phyloP scores from a whole-genome alignment of 208 protist species.

The Novymonas esmeraldas region DNA sequence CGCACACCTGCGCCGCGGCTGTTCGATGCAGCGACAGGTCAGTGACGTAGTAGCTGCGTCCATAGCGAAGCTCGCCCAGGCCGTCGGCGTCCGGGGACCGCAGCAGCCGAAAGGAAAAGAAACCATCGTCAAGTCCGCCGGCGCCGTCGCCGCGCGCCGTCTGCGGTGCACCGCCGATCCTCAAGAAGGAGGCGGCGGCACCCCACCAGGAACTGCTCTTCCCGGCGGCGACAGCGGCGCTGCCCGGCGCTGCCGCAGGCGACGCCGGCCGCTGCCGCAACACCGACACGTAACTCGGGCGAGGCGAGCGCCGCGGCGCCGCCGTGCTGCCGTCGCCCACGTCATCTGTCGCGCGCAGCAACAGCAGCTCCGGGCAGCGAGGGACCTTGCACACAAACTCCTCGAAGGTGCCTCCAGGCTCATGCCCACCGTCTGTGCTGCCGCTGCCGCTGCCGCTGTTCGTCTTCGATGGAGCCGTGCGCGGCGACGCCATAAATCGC shows the following conservation, averaged over 20 bases:
- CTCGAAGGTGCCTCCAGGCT: not conserved
- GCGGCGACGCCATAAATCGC: slow-evolving; percentile 12
- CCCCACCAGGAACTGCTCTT: not conserved
- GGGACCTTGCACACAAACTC: slow-evolving; percentile 18
- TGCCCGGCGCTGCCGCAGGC: not conserved
- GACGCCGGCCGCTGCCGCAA: not conserved
- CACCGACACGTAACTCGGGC: not conserved
- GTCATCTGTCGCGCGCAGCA: not conserved
- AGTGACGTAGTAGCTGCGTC: slow-evolving; percentile 15
- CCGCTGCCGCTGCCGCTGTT: too few relatives aligned
- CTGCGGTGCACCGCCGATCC: too few relatives aligned
- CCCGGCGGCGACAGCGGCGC: not conserved
- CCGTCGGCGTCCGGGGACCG: not conserved
- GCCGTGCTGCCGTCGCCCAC: not conserved
- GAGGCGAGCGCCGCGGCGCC: not conserved
- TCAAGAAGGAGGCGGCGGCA: too few relatives aligned
- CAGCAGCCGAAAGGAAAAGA: slow-evolving; percentile 9
- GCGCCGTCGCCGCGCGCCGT: too few relatives aligned
- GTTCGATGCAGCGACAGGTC: slow-evolving; percentile 20
- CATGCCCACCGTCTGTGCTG: too few relatives aligned
- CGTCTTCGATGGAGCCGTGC: not conserved
- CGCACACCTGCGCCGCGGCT: slow-evolving; percentile 4
- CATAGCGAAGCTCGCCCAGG: slow-evolving; percentile 11
- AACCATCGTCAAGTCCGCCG: too few relatives aligned
- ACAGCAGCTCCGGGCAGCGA: slow-evolving; percentile 17